Conservation (phyloP, 225 moss, liverwort and hornwort genomes). For the Sphagnum tenellum region DNA sequence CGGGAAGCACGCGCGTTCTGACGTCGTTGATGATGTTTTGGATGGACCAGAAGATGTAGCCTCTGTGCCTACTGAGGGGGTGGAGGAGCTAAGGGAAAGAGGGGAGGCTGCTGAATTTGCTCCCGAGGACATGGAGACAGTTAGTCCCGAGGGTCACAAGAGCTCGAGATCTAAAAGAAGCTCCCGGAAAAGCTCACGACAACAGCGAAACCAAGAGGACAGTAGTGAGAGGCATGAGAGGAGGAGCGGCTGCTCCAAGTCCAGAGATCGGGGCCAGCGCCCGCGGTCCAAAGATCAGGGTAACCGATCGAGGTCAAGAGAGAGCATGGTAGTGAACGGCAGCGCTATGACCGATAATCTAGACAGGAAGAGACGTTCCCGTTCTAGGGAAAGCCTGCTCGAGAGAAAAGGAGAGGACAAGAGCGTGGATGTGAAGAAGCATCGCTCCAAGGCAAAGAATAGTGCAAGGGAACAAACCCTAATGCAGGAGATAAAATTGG, state of each 20-base stretch:
- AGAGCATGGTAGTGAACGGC: constrained; percentile 9
- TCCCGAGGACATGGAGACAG: not conserved
- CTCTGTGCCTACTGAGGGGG: not conserved
- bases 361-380: constrained; percentile 35
- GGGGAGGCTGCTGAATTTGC: not conserved
- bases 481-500: not conserved
- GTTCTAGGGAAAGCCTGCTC: constrained; percentile 39
- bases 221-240: not conserved
- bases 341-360: constrained; percentile 9
- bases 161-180: not conserved
- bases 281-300: constrained; percentile 44
- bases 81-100: not conserved
- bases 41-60: not conserved
- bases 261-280: constrained; percentile 12
- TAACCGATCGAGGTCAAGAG: constrained; percentile 12
- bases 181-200: constrained; percentile 6
- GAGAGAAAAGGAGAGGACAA: constrained; percentile 18
- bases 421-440: too few species aligned
- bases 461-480: too few species aligned
- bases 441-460: too few species aligned
- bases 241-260: constrained; percentile 2
- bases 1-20: constrained; percentile 5
- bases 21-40: not conserved
- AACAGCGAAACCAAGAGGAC: not conserved
- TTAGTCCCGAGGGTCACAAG: not conserved